A percentile compares a stretch with the other conserved stretches of the same genome.
These are phyloP conservation scores for Microsporum canis DNA, from an alignment of 2,329 filamentous ascomycete genomes.

Conservation along the genomic window DNA sequence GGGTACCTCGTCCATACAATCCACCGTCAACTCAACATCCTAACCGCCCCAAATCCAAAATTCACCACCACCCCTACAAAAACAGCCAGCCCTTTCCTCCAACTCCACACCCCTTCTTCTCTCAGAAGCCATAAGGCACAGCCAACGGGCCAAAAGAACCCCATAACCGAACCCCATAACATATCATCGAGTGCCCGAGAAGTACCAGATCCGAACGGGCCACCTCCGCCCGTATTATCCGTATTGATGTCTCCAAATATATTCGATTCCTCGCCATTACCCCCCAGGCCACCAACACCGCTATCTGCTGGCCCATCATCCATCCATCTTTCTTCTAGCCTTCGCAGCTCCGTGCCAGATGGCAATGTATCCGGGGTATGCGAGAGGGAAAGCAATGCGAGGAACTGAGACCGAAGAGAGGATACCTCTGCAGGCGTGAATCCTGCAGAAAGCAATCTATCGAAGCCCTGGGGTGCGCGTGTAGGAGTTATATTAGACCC, in stretches of 20 bases:
- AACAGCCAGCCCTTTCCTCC: slow-evolving; percentile 75
- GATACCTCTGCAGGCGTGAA: slow-evolving; percentile 77
- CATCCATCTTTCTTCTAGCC: slow-evolving; percentile 83
- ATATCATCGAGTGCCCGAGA: slow-evolving; percentile 61
- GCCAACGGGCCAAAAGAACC: slow-evolving; percentile 89
- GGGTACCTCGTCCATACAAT: neutral
- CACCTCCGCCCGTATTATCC: slow-evolving; percentile 22
- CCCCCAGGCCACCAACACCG: slow-evolving; percentile 25
- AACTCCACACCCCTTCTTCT: slow-evolving; percentile 78
- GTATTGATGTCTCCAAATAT: slow-evolving; percentile 26
- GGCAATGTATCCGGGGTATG: slow-evolving; percentile 87
- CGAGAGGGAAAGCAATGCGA: slow-evolving; percentile 67
- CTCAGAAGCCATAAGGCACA: slow-evolving; percentile 74
- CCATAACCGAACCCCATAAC: slow-evolving; percentile 76
- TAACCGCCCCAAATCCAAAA: slow-evolving; percentile 60
- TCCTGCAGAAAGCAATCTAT: slow-evolving; percentile 67
- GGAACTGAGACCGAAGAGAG: slow-evolving; percentile 75
- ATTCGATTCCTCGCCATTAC: slow-evolving; percentile 28
- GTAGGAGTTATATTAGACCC: slow-evolving; percentile 29
- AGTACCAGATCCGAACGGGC: neutral
- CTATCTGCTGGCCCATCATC: slow-evolving; percentile 47
- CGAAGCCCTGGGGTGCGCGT: slow-evolving; percentile 62
- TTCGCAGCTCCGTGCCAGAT: slow-evolving; percentile 59
- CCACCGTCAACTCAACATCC: slow-evolving; percentile 37
- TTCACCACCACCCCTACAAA: slow-evolving; percentile 74